phyloP scores from a whole-genome alignment of 2,329 filamentous ascomycete species.

The Cladosporium phlei region DNA sequence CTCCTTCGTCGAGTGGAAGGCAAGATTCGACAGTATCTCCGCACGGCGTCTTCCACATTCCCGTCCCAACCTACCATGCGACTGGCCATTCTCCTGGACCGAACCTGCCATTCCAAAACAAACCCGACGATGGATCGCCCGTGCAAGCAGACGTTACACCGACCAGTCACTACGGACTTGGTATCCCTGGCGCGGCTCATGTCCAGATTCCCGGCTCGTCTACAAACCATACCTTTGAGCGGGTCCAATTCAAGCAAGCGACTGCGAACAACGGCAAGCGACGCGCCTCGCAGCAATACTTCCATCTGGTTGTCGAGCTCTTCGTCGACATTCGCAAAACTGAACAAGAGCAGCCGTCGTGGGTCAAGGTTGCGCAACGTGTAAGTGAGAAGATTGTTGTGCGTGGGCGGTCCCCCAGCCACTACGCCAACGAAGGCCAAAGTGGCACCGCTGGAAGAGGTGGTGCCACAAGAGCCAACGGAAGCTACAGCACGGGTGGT shows the following conservation, averaged over 20 bases:
- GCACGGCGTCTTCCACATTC: constrained; percentile 29
- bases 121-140: constrained; percentile 18
- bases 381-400: constrained; percentile 81
- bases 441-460: constrained; percentile 56
- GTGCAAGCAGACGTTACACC: constrained; percentile 14
- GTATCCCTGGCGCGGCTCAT: constrained; percentile 17
- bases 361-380: constrained; percentile 65
- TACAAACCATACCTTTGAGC: constrained; percentile 68
- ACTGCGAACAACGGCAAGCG: constrained; percentile 92
- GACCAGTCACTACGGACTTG: constrained; percentile 20
- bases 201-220: constrained; percentile 25
- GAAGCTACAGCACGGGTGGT: constrained; percentile 31
- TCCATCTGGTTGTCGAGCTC: constrained; percentile 82
- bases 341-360: constrained; percentile 47
- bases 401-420: constrained; percentile 75
- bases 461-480: constrained; percentile 59
- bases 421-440: constrained; percentile 45
- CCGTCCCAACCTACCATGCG: constrained; percentile 37
- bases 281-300: constrained; percentile 85
- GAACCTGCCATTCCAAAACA: constrained; percentile 39
- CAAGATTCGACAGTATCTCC: constrained; percentile 35
- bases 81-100: constrained; percentile 34
- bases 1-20: constrained; percentile 54
- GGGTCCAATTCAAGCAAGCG: constrained; percentile 90
- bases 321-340: constrained; percentile 61